Percentiles rank a stretch among this genome's conserved stretches.
Evolutionary conservation across 1,284 basidiomycete genomes (phyloP).

Genomic region (Cerrena zonata): DNA sequence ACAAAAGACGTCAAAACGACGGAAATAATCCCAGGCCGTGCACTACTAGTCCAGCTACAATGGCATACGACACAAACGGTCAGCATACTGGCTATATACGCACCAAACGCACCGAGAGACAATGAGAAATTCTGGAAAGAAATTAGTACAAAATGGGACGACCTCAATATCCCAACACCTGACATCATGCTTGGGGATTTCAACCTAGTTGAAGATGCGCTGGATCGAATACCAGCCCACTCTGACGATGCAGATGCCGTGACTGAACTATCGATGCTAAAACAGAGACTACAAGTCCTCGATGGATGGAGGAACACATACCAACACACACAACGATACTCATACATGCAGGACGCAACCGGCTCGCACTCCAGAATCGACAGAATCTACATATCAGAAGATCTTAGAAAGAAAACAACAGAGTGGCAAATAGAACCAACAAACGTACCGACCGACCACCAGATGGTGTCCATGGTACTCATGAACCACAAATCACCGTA

Average conservation of each 20-base stretch:
- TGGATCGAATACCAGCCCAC: slow-evolving; percentile 29
- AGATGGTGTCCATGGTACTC: slow-evolving; percentile 5
- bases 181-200: slow-evolving; percentile 37
- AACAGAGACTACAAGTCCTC: slow-evolving; percentile 16
- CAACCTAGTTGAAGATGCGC: slow-evolving; percentile 35
- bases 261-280: slow-evolving; percentile 17
- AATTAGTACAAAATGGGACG: slow-evolving; percentile 5
- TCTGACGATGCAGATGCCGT: slow-evolving; percentile 14
- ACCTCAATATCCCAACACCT: slow-evolving; percentile 10
- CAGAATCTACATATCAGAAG: slow-evolving; percentile 8
- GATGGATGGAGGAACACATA: slow-evolving; percentile 33
- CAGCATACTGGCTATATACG: slow-evolving; percentile 19
- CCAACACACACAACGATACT: slow-evolving; percentile 24
- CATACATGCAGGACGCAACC: slow-evolving; percentile 20
- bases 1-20: slow-evolving; percentile 4
- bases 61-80: slow-evolving; percentile 10
- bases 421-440: not conserved
- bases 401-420: not conserved
- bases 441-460: not conserved
- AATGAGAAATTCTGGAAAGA: slow-evolving; percentile 21
- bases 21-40: slow-evolving; percentile 30
- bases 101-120: slow-evolving; percentile 16
- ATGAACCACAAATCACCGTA: not conserved
- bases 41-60: slow-evolving; percentile 15
- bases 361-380: slow-evolving; percentile 30